phyloP scores from a whole-genome alignment of 345 rosid species.

The Populus tremula region DNA sequence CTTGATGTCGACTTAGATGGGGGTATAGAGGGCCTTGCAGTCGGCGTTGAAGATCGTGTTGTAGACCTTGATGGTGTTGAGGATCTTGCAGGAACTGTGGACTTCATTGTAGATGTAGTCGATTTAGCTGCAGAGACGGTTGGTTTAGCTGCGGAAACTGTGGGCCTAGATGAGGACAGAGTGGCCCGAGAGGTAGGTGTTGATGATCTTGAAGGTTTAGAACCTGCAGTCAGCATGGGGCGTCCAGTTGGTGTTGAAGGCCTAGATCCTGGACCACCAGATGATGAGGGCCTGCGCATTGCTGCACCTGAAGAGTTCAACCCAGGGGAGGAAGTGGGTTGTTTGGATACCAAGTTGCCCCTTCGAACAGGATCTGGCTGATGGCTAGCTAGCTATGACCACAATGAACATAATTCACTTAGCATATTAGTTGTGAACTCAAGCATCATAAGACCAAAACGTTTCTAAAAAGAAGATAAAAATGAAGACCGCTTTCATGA shows the following conservation, averaged over 20 bases:
- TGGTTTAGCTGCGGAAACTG: slow-evolving; percentile 36
- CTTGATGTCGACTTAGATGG: slow-evolving; percentile 68
- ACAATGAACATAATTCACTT: slow-evolving; percentile 21
- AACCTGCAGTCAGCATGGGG: slow-evolving; percentile 46
- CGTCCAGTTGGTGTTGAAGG: slow-evolving; percentile 86
- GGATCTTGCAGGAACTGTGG: slow-evolving; percentile 68
- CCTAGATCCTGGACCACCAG: slow-evolving; percentile 94
- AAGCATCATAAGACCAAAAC: slow-evolving; percentile 6
- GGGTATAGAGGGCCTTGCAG: slow-evolving; percentile 67
- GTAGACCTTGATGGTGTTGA: slow-evolving; percentile 79
- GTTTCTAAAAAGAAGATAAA: neutral
- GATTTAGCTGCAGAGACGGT: slow-evolving; percentile 36
- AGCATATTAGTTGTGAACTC: slow-evolving; percentile 14
- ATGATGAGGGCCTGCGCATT: slow-evolving; percentile 84
- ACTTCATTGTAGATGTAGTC: slow-evolving; percentile 40
- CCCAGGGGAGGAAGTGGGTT: slow-evolving; percentile 68
- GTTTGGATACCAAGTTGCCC: slow-evolving; percentile 62
- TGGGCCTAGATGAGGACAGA: slow-evolving; percentile 51
- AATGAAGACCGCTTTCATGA: neutral
- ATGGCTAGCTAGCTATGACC: slow-evolving; percentile 61
- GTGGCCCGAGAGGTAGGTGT: slow-evolving; percentile 85
- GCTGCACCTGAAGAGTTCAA: slow-evolving; percentile 56
- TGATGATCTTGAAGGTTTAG: slow-evolving; percentile 70
- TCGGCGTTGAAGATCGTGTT: slow-evolving; percentile 82
- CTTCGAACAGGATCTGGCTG: slow-evolving; percentile 58